These are phyloP conservation scores for Fagopyrum tataricum DNA, from an alignment of 148 eudicot genomes.

Conservation along the genomic window DNA sequence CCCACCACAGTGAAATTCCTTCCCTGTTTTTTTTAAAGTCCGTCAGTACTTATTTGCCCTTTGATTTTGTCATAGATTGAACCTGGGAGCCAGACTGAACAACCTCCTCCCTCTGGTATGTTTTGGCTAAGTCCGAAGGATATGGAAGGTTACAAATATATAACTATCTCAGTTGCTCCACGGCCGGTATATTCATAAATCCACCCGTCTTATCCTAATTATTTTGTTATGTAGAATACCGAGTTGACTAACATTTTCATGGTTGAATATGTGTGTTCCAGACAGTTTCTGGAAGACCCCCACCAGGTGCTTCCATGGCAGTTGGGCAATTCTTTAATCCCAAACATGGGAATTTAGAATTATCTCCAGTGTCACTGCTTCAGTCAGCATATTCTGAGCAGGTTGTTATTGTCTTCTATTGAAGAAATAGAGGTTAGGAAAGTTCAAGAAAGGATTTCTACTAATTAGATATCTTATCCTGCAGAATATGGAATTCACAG, in stretches of 20 bases:
- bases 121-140: conserved; percentile 70
- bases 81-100: conserved; percentile 99
- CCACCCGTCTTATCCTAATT: neutral
- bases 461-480: conserved; percentile 18
- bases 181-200: conserved; percentile 57
- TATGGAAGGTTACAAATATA: conserved; percentile 76
- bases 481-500: conserved; percentile 64
- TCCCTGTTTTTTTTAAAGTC: neutral
- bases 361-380: conserved; percentile 51
- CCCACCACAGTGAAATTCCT: neutral
- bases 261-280: conserved; percentile 24
- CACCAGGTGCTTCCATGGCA: conserved; percentile 97
- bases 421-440: neutral
- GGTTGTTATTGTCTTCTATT: conserved; percentile 26
- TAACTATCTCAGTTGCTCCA: conserved; percentile 96
- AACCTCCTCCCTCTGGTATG: conserved; percentile 91
- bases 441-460: neutral
- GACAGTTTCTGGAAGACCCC: conserved; percentile 97
- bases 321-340: conserved; percentile 88
- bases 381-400: conserved; percentile 46
- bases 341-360: conserved; percentile 38
- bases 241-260: conserved; percentile 14
- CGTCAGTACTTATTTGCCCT: neutral
- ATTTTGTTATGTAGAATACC: neutral
- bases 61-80: conserved; percentile 44